A percentile compares a stretch with the other conserved stretches of the same genome.
These are phyloP conservation scores for Monilinia vaccinii-corymbosi DNA, from an alignment of 2,329 filamentous ascomycete species.

Conservation along the genomic window DNA sequence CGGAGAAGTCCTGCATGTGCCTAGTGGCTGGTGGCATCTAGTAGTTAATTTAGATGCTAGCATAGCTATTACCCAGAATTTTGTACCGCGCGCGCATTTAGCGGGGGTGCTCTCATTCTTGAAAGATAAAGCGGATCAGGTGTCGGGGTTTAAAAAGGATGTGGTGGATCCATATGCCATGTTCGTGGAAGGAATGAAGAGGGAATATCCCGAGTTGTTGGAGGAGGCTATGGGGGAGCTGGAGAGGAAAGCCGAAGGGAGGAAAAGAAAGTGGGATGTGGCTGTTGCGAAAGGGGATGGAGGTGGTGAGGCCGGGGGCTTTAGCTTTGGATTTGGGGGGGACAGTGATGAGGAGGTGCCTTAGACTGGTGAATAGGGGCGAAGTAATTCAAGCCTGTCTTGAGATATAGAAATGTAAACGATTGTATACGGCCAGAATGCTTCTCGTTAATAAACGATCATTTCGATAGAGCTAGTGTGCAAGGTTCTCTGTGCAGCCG, in stretches of 20 bases:
- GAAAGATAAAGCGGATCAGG: slow-evolving; percentile 71
- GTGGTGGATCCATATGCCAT: slow-evolving; percentile 64
- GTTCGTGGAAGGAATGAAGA: slow-evolving; percentile 61
- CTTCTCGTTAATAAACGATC: background rate
- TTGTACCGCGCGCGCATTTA: slow-evolving; percentile 68
- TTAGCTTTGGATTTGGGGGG: slow-evolving; percentile 56
- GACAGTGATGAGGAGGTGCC: slow-evolving; percentile 41
- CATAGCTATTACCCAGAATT: slow-evolving; percentile 91
- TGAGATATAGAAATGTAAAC: background rate
- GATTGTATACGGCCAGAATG: background rate
- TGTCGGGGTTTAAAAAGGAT: slow-evolving; percentile 72
- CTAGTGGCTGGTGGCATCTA: slow-evolving; percentile 93
- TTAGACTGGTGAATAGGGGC: slow-evolving; percentile 10
- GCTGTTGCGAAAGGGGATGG: slow-evolving; percentile 47
- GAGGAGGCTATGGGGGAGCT: slow-evolving; percentile 55
- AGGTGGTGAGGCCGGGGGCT: slow-evolving; percentile 36
- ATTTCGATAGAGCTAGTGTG: background rate
- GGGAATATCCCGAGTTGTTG: slow-evolving; percentile 57
- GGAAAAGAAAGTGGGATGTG: slow-evolving; percentile 81
- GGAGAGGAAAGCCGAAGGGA: slow-evolving; percentile 51
- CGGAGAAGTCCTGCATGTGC: slow-evolving; percentile 86
- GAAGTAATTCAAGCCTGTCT: background rate
- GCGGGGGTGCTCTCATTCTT: slow-evolving; percentile 71
- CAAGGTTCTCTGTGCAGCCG: background rate
- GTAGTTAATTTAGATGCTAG: slow-evolving; percentile 81